Conservation (phyloP, 2,329 filamentous ascomycete species). For the Aulographum hederae region DNA sequence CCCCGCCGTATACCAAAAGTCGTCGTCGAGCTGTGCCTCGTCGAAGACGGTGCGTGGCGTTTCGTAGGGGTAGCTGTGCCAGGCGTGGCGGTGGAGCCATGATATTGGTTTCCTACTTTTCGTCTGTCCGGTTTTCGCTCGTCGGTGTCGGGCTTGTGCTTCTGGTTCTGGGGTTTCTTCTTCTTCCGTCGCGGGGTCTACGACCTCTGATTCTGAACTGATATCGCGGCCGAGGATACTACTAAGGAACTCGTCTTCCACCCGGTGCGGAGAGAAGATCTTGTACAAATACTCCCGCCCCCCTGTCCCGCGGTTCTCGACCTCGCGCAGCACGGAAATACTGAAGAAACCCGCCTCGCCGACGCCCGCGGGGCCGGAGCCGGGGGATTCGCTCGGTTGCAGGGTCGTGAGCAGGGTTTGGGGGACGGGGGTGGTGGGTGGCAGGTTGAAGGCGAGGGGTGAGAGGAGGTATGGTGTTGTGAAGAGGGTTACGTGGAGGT, state of each 20-base stretch:
- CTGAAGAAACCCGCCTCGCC: constrained; percentile 72
- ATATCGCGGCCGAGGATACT: constrained; percentile 26
- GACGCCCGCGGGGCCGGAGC: constrained; percentile 35
- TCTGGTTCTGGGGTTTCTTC: constrained; percentile 14
- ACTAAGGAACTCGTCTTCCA: constrained; percentile 28
- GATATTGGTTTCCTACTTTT: constrained; percentile 31
- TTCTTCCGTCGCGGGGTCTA: constrained; percentile 6
- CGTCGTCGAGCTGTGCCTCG: constrained; percentile 48
- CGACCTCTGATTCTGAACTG: constrained; percentile 10
- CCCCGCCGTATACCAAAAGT: constrained; percentile 47
- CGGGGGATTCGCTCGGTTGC: constrained; percentile 34
- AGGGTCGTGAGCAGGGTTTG: constrained; percentile 72
- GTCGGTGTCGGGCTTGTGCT: neutral
- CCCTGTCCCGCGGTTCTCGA: constrained; percentile 34
- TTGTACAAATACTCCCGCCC: constrained; percentile 42
- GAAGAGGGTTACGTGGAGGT: constrained; percentile 79
- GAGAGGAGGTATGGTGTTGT: constrained; percentile 58
- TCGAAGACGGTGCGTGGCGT: constrained; percentile 80
- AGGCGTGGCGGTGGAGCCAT: constrained; percentile 62
- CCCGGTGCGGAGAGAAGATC: constrained; percentile 39
- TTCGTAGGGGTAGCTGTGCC: constrained; percentile 72
- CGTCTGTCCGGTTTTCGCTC: neutral
- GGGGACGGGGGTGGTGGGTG: constrained; percentile 40
- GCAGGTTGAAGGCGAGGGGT: constrained; percentile 52
- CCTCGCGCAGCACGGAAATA: constrained; percentile 52